These are phyloP conservation scores for Ascochyta clinopodiicola DNA, from an alignment of 2,329 filamentous ascomycete species.

Conservation along the genomic window DNA sequence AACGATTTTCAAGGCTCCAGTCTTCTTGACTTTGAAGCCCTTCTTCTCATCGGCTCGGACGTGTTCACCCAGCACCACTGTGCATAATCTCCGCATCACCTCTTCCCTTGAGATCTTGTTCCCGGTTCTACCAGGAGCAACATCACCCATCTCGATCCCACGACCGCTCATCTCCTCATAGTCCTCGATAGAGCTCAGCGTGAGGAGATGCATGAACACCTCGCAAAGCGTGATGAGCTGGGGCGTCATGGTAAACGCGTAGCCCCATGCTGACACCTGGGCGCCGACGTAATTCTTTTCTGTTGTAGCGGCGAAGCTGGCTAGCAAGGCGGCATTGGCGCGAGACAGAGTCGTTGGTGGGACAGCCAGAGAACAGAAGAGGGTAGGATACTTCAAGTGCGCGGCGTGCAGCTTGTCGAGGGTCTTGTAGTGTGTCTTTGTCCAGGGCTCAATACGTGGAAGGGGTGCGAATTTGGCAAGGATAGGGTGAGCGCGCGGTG, in stretches of 20 bases:
- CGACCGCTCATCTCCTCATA: constrained; percentile 36
- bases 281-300: constrained; percentile 38
- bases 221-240: constrained; percentile 42
- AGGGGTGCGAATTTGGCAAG: constrained; percentile 34
- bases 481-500: constrained; percentile 34
- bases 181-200: constrained; percentile 29
- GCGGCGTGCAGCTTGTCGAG: constrained; percentile 46
- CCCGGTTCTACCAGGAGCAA: constrained; percentile 30
- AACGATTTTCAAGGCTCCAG: constrained; percentile 18
- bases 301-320: constrained; percentile 29
- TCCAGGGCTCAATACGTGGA: constrained; percentile 48
- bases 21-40: constrained; percentile 32
- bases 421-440: constrained; percentile 49
- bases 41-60: constrained; percentile 44
- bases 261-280: constrained; percentile 43
- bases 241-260: constrained; percentile 41
- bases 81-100: constrained; percentile 42
- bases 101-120: constrained; percentile 31
- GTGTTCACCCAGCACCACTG: constrained; percentile 42
- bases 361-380: constrained; percentile 36
- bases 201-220: constrained; percentile 43
- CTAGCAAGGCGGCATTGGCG: constrained; percentile 40
- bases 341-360: constrained; percentile 23
- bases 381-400: constrained; percentile 39
- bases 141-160: constrained; percentile 40